phyloP scores from a whole-genome alignment of 805 yeast genomes.

The Kuraishia molischiana region DNA sequence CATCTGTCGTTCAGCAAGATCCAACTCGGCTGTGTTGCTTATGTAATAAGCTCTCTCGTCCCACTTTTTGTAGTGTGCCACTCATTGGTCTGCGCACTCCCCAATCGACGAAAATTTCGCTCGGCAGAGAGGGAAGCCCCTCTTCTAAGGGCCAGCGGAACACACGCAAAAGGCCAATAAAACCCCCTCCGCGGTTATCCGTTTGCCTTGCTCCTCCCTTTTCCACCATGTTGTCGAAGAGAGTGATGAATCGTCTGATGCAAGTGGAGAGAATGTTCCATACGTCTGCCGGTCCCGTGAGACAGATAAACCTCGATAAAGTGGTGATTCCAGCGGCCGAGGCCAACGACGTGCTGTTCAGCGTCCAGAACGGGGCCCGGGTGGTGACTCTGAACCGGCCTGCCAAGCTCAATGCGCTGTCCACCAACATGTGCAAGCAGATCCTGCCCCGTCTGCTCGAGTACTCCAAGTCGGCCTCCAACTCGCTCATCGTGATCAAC shows the following conservation, averaged over 20 bases:
- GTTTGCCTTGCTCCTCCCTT: too few species aligned
- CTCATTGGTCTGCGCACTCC: too few species aligned
- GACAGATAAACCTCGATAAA: not conserved
- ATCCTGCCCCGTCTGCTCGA: constrained; percentile 69
- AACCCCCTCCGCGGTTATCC: too few species aligned
- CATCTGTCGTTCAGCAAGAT: too few species aligned
- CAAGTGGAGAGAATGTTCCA: not conserved
- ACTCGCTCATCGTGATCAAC: constrained; percentile 58
- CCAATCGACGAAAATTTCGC: too few species aligned
- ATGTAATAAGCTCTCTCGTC: too few species aligned
- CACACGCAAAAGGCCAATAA: too few species aligned
- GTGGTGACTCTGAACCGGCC: constrained; percentile 73
- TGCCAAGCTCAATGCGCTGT: constrained; percentile 76
- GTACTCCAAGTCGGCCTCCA: constrained; percentile 58
- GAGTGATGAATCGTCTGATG: not conserved
- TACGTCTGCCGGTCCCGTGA: not conserved
- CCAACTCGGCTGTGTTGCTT: too few species aligned
- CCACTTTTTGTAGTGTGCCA: too few species aligned
- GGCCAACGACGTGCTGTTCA: constrained; percentile 49
- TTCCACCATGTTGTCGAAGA: not conserved
- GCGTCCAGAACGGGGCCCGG: constrained; percentile 55
- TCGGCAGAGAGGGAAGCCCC: too few species aligned
- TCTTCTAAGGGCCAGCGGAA: too few species aligned
- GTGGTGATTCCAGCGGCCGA: not conserved
- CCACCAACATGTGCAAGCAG: constrained; percentile 60